These are phyloP conservation scores for Pleurotus cornucopiae DNA, from an alignment of 768 basidiomycete genomes.

Conservation along the genomic window DNA sequence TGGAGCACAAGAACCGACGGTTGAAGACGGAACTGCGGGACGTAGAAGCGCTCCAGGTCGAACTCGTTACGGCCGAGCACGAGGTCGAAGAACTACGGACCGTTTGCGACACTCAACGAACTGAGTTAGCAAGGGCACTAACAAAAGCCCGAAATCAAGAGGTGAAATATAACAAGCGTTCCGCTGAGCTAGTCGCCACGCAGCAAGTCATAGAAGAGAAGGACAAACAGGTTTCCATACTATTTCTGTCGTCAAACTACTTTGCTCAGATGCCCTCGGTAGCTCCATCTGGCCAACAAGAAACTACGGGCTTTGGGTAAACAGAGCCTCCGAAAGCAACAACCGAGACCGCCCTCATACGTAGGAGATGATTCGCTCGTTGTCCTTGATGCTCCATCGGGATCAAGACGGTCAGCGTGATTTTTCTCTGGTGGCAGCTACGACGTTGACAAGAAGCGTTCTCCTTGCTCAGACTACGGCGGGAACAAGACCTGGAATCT, in stretches of 20 bases:
- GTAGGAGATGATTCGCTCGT: constrained; percentile 2
- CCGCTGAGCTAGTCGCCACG: not conserved
- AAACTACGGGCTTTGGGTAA: not conserved
- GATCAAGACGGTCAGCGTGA: too few species aligned
- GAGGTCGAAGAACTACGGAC: not conserved
- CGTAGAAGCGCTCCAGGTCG: not conserved
- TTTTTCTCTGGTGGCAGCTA: too few species aligned
- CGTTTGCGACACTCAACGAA: not conserved
- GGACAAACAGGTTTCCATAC: not conserved
- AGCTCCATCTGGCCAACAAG: not conserved
- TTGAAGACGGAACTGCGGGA: not conserved
- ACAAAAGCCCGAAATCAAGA: not conserved
- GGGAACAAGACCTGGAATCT: too few species aligned
- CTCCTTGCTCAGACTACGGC: too few species aligned
- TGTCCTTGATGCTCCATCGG: not conserved
- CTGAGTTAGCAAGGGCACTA: not conserved
- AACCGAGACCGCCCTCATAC: not conserved
- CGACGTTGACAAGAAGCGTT: too few species aligned
- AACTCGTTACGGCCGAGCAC: not conserved
- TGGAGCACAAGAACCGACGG: not conserved
- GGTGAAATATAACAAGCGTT: not conserved
- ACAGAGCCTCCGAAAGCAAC: not conserved
- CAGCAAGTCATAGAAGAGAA: not conserved
- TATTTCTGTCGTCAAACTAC: not conserved
- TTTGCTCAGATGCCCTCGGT: not conserved